Conservation (phyloP, 2,329 filamentous ascomycete species). For the Aspergillus piperis region DNA sequence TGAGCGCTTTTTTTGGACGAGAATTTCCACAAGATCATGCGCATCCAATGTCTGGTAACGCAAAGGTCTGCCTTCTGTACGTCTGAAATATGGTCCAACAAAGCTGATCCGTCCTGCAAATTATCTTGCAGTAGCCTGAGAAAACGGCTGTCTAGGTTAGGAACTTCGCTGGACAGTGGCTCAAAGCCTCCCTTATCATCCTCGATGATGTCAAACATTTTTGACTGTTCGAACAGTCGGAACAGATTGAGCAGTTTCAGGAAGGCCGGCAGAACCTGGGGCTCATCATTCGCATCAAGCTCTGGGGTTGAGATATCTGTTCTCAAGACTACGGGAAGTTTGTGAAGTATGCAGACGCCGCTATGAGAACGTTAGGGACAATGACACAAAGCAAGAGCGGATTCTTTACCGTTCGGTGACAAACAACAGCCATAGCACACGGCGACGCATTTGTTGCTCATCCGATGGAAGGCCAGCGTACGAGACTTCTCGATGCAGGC, state of each 20-base stretch:
- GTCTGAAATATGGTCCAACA: conserved; percentile 48
- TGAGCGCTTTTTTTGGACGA: conserved; percentile 33
- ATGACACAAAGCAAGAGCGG: too few relatives aligned
- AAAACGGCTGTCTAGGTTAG: conserved; percentile 35
- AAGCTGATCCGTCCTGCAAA: conserved; percentile 44
- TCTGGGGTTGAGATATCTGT: conserved; percentile 43
- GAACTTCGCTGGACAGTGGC: conserved; percentile 7
- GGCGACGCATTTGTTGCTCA: conserved; percentile 50
- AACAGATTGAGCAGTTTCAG: conserved; percentile 53
- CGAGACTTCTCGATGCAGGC: conserved; percentile 48
- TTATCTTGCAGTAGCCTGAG: conserved; percentile 42
- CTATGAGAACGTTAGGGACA: conserved; percentile 23
- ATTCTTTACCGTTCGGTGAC: conserved; percentile 44
- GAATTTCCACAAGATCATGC: conserved; percentile 51
- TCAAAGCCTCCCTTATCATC: conserved; percentile 22
- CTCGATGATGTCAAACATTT: conserved; percentile 51
- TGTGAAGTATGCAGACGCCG: conserved; percentile 54
- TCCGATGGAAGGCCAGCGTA: conserved; percentile 39
- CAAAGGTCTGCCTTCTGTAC: conserved; percentile 54
- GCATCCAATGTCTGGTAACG: conserved; percentile 56
- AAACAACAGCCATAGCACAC: conserved; percentile 53
- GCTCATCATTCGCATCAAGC: conserved; percentile 43
- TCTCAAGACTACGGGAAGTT: conserved; percentile 50
- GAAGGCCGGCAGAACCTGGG: conserved; percentile 52
- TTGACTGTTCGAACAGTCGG: conserved; percentile 53